Percentiles rank a stretch among this genome's conserved stretches.
phyloP scores from a whole-genome alignment of 169 alveolate species.

The Plasmodium inui region DNA sequence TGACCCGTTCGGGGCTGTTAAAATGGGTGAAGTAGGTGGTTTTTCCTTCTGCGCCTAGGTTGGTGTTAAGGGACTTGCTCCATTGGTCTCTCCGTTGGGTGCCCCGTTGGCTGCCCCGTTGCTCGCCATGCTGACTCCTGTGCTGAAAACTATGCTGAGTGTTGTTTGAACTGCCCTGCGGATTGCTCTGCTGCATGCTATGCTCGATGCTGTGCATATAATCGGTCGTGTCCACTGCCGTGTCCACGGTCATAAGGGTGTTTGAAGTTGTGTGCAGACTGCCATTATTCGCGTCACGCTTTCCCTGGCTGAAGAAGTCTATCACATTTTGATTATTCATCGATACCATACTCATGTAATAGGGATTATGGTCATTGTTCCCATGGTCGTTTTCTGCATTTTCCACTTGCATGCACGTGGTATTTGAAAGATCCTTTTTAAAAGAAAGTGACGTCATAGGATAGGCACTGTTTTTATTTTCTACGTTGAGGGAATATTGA shows the following conservation, averaged over 20 bases:
- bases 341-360: background rate
- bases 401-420: background rate
- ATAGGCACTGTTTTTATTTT: background rate
- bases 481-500: background rate
- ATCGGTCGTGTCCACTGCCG: background rate
- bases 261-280: constrained; percentile 19
- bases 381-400: background rate
- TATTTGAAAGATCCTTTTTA: background rate
- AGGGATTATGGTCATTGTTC: background rate
- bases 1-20: constrained; percentile 5
- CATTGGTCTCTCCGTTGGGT: background rate
- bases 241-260: constrained; percentile 7
- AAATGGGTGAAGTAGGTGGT: background rate
- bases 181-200: background rate
- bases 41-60: background rate
- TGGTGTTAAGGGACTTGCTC: background rate
- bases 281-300: background rate
- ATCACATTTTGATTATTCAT: background rate
- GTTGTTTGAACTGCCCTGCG: background rate
- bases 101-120: background rate
- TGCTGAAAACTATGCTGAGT: background rate
- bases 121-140: background rate
- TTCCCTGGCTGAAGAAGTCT: background rate
- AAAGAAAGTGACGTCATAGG: background rate
- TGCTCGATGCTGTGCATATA: background rate